Conservation (phyloP, 495 filamentous ascomycete genomes). For the Chaetomium tenue region DNA sequence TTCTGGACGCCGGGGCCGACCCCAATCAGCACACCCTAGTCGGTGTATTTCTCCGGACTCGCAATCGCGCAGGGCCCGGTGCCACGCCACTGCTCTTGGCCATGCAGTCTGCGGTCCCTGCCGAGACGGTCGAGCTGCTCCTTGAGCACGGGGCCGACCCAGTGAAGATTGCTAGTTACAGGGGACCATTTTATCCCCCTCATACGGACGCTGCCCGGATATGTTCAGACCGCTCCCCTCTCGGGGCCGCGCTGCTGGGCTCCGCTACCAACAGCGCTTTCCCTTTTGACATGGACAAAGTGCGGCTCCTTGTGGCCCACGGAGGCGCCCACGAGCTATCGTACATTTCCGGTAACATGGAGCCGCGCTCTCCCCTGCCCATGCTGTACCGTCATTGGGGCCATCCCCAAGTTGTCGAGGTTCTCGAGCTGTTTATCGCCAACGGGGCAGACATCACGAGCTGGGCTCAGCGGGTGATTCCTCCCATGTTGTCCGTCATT, state of each 20-base stretch:
- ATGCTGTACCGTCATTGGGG: slow-evolving; percentile 8
- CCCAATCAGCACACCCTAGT: slow-evolving; percentile 16
- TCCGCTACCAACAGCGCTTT: neutral
- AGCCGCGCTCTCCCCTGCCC: neutral
- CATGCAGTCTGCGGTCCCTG: slow-evolving; percentile 20
- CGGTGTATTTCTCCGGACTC: neutral
- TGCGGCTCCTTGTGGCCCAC: slow-evolving; percentile 5
- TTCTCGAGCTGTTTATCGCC: slow-evolving; percentile 12
- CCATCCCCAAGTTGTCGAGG: neutral
- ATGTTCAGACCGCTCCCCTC: neutral
- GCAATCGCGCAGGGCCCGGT: neutral
- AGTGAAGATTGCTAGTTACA: neutral
- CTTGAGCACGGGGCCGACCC: slow-evolving; percentile 21
- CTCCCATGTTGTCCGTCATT: slow-evolving; percentile 18
- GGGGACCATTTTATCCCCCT: neutral
- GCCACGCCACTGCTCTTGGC: slow-evolving; percentile 17
- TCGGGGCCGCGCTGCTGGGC: neutral
- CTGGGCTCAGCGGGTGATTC: slow-evolving; percentile 2
- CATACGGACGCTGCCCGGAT: no score
- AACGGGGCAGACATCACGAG: slow-evolving; percentile 5
- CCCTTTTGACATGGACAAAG: slow-evolving; percentile 17
- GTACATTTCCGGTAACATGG: neutral
- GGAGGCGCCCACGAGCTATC: slow-evolving; percentile 2
- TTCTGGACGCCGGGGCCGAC: slow-evolving; percentile 24
- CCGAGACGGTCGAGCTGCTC: slow-evolving; percentile 25